These are phyloP conservation scores for Liriodendron chinense DNA, from an alignment of 164 flowering plant species.

Conservation along the genomic window DNA sequence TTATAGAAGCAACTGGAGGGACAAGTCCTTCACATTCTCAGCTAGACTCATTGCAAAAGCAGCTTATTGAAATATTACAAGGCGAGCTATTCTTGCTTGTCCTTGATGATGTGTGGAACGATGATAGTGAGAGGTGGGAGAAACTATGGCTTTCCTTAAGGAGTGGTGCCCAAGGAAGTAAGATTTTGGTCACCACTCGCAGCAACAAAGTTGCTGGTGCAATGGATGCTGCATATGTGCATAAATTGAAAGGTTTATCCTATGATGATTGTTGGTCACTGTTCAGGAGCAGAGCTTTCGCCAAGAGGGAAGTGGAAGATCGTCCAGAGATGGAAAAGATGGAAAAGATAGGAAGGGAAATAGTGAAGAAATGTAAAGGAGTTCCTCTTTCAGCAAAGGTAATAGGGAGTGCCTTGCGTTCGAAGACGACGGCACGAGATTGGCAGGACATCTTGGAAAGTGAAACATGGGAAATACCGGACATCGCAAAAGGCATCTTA, in stretches of 20 bases:
- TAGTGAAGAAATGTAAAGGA: background rate
- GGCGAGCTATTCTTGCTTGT: background rate
- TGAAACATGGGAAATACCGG: background rate
- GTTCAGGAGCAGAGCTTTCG: constrained; percentile 3
- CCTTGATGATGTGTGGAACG: constrained; percentile 2
- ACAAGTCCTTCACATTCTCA: background rate
- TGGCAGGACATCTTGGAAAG: constrained; percentile 3
- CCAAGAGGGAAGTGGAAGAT: background rate
- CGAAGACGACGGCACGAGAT: background rate
- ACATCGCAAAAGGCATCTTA: background rate
- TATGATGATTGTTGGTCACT: constrained; percentile 3
- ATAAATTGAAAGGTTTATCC: background rate
- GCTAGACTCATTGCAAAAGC: background rate
- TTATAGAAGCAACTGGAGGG: background rate
- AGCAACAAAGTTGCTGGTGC: background rate
- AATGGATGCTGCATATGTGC: background rate
- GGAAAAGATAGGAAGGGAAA: background rate
- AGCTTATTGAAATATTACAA: background rate
- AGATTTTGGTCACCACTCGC: constrained; percentile 18
- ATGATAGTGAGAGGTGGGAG: background rate
- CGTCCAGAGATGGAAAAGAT: no score
- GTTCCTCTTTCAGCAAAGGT: constrained; percentile 1
- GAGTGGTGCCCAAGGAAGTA: constrained; percentile 7
- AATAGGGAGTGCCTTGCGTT: background rate
- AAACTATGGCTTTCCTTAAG: background rate